These are phyloP conservation scores for Alternaria rosae DNA, from an alignment of 2,329 filamentous ascomycete genomes.

Conservation along the genomic window DNA sequence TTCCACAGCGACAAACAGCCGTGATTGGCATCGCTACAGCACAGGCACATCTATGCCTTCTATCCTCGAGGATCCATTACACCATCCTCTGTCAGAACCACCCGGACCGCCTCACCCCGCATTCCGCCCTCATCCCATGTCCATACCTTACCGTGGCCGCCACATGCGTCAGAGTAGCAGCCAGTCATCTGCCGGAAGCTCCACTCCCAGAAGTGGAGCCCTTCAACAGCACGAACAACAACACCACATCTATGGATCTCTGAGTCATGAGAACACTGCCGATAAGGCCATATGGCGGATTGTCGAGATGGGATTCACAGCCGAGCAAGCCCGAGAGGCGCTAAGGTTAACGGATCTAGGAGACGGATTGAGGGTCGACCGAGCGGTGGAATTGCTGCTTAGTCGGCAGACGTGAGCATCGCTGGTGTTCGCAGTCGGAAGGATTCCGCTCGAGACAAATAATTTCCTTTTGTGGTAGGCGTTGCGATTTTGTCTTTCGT, in stretches of 20 bases:
- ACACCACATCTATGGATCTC: constrained; percentile 38
- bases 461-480: not conserved
- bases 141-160: not conserved
- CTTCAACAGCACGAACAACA: constrained; percentile 45
- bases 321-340: constrained; percentile 63
- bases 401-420: constrained; percentile 7
- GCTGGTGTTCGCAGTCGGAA: not conserved
- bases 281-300: constrained; percentile 65
- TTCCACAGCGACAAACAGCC: constrained; percentile 33
- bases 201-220: constrained; percentile 18
- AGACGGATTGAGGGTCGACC: constrained; percentile 64
- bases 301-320: constrained; percentile 67
- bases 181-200: constrained; percentile 8
- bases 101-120: constrained; percentile 27
- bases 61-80: constrained; percentile 38
- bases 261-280: constrained; percentile 59
- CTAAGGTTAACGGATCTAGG: constrained; percentile 67
- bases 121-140: constrained; percentile 19
- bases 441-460: not conserved
- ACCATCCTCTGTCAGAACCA: constrained; percentile 15
- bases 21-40: constrained; percentile 31
- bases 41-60: constrained; percentile 42
- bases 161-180: constrained; percentile 4
- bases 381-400: constrained; percentile 64
- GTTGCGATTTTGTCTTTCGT: not conserved